A percentile compares a stretch with the other conserved stretches of the same genome.
Evolutionary conservation across 805 yeast species (phyloP).

Genomic region (Cyberlindnera subsufficiens): DNA sequence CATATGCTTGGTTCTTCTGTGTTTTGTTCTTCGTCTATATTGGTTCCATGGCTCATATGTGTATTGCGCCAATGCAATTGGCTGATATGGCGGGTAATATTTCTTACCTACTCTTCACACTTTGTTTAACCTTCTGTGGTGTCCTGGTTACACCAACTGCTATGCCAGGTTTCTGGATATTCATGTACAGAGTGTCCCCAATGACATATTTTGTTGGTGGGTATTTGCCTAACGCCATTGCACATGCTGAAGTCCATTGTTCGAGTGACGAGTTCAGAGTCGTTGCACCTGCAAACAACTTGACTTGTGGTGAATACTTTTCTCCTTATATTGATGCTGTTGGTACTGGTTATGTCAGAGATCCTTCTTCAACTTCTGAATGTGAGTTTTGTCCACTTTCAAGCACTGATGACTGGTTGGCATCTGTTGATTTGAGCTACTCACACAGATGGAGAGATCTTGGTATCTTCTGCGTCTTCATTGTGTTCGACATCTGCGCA

Average conservation of each 20-base stretch:
- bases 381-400: conserved; percentile 60
- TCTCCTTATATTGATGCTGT: conserved; percentile 24
- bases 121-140: conserved; percentile 73
- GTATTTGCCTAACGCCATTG: conserved; percentile 47
- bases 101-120: conserved; percentile 49
- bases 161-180: conserved; percentile 73
- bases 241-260: conserved; percentile 43
- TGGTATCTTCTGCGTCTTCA: conserved; percentile 47
- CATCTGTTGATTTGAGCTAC: conserved; percentile 32
- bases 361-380: conserved; percentile 30
- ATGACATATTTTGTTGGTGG: conserved; percentile 60
- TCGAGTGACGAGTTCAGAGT: conserved; percentile 39
- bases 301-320: conserved; percentile 55
- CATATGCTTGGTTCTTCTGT: conserved; percentile 33
- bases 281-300: conserved; percentile 47
- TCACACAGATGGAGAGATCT: conserved; percentile 61
- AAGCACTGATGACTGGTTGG: conserved; percentile 56
- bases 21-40: conserved; percentile 47
- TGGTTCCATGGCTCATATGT: conserved; percentile 52
- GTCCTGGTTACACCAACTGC: conserved; percentile 52
- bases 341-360: conserved; percentile 23
- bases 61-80: conserved; percentile 52
- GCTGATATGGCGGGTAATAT: conserved; percentile 62
- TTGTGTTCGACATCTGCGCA: conserved; percentile 32
- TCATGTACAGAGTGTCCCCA: conserved; percentile 73